These are phyloP conservation scores for Lipomyces starkeyi DNA, from an alignment of 805 yeast species.

Conservation along the genomic window DNA sequence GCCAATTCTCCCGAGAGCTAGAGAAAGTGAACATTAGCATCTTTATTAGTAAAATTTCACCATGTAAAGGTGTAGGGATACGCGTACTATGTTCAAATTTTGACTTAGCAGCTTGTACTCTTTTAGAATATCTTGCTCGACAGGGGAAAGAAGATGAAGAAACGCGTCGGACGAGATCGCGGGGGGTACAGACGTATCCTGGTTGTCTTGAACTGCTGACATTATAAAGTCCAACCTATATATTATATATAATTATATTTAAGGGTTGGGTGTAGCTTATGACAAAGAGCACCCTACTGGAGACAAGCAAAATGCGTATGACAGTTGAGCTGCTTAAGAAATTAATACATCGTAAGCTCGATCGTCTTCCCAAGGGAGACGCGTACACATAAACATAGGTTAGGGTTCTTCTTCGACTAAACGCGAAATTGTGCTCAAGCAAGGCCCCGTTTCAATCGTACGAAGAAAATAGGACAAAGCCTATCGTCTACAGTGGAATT, in stretches of 20 bases:
- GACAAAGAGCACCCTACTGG: too few species aligned
- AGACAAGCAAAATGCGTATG: too few species aligned
- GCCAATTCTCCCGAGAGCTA: slow-evolving; percentile 29
- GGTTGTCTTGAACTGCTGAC: slow-evolving; percentile 9
- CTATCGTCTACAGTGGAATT: background rate
- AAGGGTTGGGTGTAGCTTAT: too few species aligned
- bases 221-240: background rate
- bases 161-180: slow-evolving; percentile 22
- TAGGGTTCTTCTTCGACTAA: background rate
- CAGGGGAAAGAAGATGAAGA: slow-evolving; percentile 27
- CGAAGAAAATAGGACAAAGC: background rate
- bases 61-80: background rate
- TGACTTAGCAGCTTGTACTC: slow-evolving; percentile 25
- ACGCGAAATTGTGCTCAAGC: background rate
- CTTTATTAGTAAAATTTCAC: background rate
- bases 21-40: background rate
- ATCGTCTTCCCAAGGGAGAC: background rate
- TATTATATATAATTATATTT: too few species aligned
- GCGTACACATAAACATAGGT: slow-evolving; percentile 9
- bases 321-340: too few species aligned
- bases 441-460: too few species aligned
- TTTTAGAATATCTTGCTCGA: slow-evolving; percentile 29
- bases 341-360: too few species aligned
- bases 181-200: background rate
- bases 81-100: slow-evolving; percentile 25